Evolutionary conservation across 176 grass and related monocot genomes (phyloP).

Genomic region (Rhynchospora tenuis): DNA sequence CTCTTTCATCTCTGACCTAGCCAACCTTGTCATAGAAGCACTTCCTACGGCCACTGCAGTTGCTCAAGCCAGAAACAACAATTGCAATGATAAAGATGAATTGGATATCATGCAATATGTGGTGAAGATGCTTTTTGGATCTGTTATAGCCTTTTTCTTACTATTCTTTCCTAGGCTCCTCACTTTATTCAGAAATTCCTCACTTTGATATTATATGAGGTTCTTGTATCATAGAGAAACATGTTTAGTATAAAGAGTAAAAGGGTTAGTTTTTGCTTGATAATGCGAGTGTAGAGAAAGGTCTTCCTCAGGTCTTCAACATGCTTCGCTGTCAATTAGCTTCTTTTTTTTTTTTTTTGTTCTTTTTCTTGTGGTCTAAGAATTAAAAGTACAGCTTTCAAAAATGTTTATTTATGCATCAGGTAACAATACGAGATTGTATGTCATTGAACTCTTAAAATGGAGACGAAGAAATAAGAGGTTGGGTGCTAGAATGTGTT

Average conservation of each 20-base stretch:
- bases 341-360: neutral
- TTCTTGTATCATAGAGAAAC: neutral
- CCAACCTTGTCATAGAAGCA: conserved; percentile 66
- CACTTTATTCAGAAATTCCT: conserved; percentile 47
- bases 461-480: too few species aligned
- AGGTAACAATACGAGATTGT: too few species aligned
- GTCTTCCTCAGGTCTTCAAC: neutral
- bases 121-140: conserved; percentile 70
- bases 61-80: conserved; percentile 8
- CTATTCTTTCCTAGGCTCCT: conserved; percentile 66
- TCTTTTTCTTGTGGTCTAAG: neutral
- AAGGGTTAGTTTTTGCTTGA: neutral
- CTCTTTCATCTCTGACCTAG: conserved; percentile 80
- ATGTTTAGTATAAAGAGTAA: neutral
- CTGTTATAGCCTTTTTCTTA: conserved; percentile 62
- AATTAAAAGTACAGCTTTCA: neutral
- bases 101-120: conserved; percentile 45
- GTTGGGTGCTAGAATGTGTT: too few species aligned
- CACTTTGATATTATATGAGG: conserved; percentile 24
- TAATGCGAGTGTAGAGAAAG: neutral
- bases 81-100: conserved; percentile 8
- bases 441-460: too few species aligned
- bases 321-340: neutral
- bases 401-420: too few species aligned
- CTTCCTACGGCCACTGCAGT: conserved; percentile 56